Evolutionary conservation across 164 flowering plant genomes (phyloP), one percentile per base, ranked within the genome.

Genomic region (Nymphaea thermarum): DNA sequence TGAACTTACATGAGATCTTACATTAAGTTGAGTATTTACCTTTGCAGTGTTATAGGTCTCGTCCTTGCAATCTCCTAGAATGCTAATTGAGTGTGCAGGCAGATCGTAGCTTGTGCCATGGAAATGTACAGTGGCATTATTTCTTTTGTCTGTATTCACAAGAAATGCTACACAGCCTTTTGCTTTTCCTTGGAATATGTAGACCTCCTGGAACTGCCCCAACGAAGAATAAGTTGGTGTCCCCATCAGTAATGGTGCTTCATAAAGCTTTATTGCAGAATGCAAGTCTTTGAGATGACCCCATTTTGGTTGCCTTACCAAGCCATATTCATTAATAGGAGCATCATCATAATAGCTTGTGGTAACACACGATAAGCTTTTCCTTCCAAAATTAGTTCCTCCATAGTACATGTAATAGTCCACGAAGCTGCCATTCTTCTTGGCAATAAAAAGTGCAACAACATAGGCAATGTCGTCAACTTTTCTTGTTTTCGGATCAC

Each of bases 371-470:
- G 87, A 73, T 41, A 97, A 68, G 7, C 82, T 82, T 8, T 82
- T 73, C 74, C 98, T 83, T 72, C 91, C 98, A 73, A 90, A 92
- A 74, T 95, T 95, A 14, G 99, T 92, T 77, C 98, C 99, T 57
- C 99, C 99, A 71, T 95, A 98, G 73, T 95, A 95, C 98, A 95
- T 95, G 72, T 95, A 92, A 72, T 95, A 95, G 70, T 92, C 92
- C 5, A 95, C 78, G 71, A 69, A 92, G 80, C 91, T 87, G 60
- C 98, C 99, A 14, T 82, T 84, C 8, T 45, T 45, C 63, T 74
- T 84, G 8, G 85, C 89, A 65, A 92, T 65, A 73, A 90, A 95
- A 7, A 90, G 80, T 42, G 91, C 82, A 53, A 84, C 91, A 14
- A 84, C 81, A 67, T 76, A 95, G 43, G 98, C 98, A 69, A 92